Conservation (phyloP, 2,329 filamentous ascomycete genomes). For the Coccinonectria pachysandricola region DNA sequence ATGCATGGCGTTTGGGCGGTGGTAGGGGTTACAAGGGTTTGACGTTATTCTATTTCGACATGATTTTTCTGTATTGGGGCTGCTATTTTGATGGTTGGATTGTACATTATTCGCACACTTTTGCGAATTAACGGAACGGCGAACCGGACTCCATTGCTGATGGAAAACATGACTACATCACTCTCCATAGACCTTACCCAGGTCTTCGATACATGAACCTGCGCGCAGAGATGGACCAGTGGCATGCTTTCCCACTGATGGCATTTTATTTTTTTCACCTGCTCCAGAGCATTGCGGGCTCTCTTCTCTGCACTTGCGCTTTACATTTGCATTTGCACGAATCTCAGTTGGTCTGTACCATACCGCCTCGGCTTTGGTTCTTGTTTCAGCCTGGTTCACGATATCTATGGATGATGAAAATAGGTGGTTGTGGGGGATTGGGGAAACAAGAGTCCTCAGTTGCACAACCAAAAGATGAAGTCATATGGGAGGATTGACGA, state of each 20-base stretch:
- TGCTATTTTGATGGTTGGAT: constrained; percentile 28
- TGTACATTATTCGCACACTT: constrained; percentile 32
- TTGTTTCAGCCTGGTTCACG: constrained; percentile 21
- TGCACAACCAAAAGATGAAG: no score
- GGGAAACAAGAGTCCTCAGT: no score
- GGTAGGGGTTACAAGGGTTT: constrained; percentile 11
- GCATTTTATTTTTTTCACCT: no score
- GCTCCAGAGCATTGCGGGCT: no score
- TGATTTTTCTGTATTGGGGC: constrained; percentile 20
- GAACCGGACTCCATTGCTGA: constrained; percentile 23
- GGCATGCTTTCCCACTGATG: no score
- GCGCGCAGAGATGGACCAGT: no score
- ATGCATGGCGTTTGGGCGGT: constrained; percentile 19
- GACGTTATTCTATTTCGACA: constrained; percentile 18
- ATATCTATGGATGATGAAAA: constrained; percentile 20
- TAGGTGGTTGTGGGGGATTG: no score
- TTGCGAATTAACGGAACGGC: constrained; percentile 28
- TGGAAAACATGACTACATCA: constrained; percentile 18
- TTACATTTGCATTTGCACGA: constrained; percentile 10
- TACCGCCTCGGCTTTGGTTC: constrained; percentile 21
- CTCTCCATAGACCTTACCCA: no score
- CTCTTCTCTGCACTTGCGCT: constrained; percentile 6
- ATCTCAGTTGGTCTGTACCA: constrained; percentile 19
- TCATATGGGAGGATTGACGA: no score
- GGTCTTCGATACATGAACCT: no score